phyloP scores from a whole-genome alignment of 805 yeast genomes.

The Starmera caribaea region DNA sequence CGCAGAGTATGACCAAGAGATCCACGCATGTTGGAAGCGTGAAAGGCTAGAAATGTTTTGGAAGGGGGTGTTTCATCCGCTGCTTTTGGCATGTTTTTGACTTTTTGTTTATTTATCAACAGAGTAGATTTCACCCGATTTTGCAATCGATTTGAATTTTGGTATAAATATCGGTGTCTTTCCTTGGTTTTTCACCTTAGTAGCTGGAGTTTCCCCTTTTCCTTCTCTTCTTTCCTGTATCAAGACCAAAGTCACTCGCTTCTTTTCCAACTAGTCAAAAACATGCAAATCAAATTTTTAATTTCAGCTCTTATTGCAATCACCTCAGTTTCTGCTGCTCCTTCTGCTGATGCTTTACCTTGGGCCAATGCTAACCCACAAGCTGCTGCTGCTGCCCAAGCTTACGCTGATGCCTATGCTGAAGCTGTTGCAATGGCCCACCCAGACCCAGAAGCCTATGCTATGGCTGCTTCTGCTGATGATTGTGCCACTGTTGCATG shows the following conservation, averaged over 20 bases:
- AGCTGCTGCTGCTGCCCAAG: conserved; percentile 1
- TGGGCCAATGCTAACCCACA: conserved; percentile 2
- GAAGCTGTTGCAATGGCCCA: conserved; percentile 2
- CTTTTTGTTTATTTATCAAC: too few relatives aligned
- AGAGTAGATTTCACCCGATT: too few relatives aligned
- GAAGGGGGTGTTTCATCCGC: too few relatives aligned
- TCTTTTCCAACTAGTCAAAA: neutral
- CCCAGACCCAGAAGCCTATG: conserved; percentile 11
- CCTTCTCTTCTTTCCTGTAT: too few relatives aligned
- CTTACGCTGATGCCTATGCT: conserved; percentile 1
- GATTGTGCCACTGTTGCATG: conserved; percentile 16
- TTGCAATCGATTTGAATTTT: too few relatives aligned
- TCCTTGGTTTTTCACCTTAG: too few relatives aligned
- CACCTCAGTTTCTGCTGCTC: neutral
- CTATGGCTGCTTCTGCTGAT: conserved; percentile 11
- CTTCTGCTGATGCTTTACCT: conserved; percentile 1
- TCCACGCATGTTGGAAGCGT: too few relatives aligned
- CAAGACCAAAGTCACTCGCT: neutral
- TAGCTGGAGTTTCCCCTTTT: too few relatives aligned
- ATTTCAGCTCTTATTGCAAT: neutral
- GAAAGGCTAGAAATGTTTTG: too few relatives aligned
- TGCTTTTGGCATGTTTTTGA: too few relatives aligned
- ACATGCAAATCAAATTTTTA: conserved; percentile 4
- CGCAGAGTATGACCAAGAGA: too few relatives aligned
- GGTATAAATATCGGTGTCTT: too few relatives aligned